Conservation (phyloP, 2,329 filamentous ascomycete species). For the Phaeomoniella chlamydospora region DNA sequence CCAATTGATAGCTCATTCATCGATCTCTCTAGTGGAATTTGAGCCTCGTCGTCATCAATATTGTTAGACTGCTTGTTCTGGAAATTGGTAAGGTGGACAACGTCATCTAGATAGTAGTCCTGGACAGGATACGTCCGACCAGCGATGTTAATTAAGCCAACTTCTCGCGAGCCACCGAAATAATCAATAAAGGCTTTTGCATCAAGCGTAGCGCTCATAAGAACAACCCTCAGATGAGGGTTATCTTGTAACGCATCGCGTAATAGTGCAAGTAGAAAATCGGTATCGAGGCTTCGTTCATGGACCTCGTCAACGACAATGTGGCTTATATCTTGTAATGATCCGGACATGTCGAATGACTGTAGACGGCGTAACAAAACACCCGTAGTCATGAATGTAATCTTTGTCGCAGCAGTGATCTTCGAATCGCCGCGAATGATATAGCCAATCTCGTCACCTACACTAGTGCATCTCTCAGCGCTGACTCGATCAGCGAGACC, state of each 20-base stretch:
- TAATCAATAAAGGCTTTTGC: slow-evolving; percentile 73
- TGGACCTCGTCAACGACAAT: slow-evolving; percentile 95
- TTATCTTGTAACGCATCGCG: slow-evolving; percentile 63
- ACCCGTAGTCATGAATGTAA: slow-evolving; percentile 93
- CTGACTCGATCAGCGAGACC: slow-evolving; percentile 89
- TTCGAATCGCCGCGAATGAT: slow-evolving; percentile 83
- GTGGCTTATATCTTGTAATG: slow-evolving; percentile 81
- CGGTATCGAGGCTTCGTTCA: slow-evolving; percentile 85
- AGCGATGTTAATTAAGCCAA: slow-evolving; percentile 73
- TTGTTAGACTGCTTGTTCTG: slow-evolving; percentile 15
- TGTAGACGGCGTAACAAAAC: slow-evolving; percentile 83
- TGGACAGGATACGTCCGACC: slow-evolving; percentile 82
- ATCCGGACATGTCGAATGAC: slow-evolving; percentile 39
- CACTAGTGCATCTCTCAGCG: slow-evolving; percentile 67
- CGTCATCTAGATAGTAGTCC: slow-evolving; percentile 81
- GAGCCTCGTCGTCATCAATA: slow-evolving; percentile 26
- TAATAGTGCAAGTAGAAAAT: slow-evolving; percentile 80
- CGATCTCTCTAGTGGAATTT: neutral
- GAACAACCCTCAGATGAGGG: slow-evolving; percentile 70
- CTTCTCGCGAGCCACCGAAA: slow-evolving; percentile 56
- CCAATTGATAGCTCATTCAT: slow-evolving; percentile 37
- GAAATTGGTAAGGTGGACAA: slow-evolving; percentile 67
- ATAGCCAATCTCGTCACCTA: slow-evolving; percentile 85
- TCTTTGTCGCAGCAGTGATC: slow-evolving; percentile 58
- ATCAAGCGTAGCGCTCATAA: slow-evolving; percentile 95